Evolutionary conservation across 176 grass and related monocot species (phyloP), one percentile per base, ranked within the genome.

Genomic region (Eragrostis curvula): DNA sequence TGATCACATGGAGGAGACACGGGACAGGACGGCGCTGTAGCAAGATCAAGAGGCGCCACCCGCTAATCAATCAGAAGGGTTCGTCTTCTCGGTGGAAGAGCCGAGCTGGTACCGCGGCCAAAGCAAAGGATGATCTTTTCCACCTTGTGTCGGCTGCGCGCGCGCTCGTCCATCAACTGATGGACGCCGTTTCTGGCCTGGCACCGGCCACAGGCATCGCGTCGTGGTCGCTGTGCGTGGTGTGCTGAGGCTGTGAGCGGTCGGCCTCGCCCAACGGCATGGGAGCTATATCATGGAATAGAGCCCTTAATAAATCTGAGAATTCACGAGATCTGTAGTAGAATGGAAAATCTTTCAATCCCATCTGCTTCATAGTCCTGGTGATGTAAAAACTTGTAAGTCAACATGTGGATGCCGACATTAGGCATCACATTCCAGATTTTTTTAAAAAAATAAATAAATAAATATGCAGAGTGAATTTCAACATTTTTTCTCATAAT

Each of bases 41-140:
- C 68, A 44, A 57, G 82, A 85, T 63, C 27, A 81, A 42, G 78
- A 85, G 77, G 28, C 47, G 14, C 55, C 66, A 36, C 32, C 71
- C 77, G 30, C 83, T 66, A 85, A 66, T 70, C 74, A 36, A 39
- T 23, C 86, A 47, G 44, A 65, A 55, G 16, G 66, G 51, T 75
- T 52, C 58, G 23, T 59, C 25, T 57, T 47, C 39, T 20, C 42
- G 81, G 47, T 3, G 44, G 59, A 83, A 65, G 21, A 29, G 45
- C 40, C 2, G n/a, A 41, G 70, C 47, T 49, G 45, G 3, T 52
- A 71, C 78, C 50, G 39, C 30, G 20, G 42, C 74, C 27, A 32
- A 30, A 30, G 27, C 11, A 29, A 29, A 30, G 60, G 60, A 18
- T 20, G 32, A 40, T 66, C 32, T 3, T 7, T 36, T 20, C 55